Base-by-base conservation (phyloP, 2,329 filamentous ascomycete genomes). In the Aspergillus tanneri region DNA sequence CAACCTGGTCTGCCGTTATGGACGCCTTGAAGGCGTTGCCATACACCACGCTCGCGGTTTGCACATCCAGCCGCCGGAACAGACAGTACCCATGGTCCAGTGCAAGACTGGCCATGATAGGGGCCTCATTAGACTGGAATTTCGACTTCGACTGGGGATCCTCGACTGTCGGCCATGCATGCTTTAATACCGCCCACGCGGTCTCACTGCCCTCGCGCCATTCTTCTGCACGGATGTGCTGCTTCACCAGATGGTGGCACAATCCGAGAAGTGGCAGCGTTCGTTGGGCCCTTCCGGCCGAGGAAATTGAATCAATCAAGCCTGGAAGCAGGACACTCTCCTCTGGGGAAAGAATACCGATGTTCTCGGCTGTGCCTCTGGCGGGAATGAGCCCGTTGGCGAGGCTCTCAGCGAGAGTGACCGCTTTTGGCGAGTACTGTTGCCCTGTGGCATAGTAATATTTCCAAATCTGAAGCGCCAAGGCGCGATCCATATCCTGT, bases 21-120 rank as follows among this genome's bases (percentile, higher is more conserved):
- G 65, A 58, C 2, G 62, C 64, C 16, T 61, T 63, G 42, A 68
- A 66, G 1, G 66, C 62, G 46, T 68, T 69, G 8, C 64, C 64
- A 21, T 69, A 69, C 6, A 68, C 60, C 2, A 48, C 41, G 3
- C 58, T 64, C 11, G 63, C 61, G 12, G 60, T 55, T 1, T 59
- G 53, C 9, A 69, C 53, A 46, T 67, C 59, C 28, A 69, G 44
- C 18, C 57, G 60, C 11, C 65, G 64, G 60, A 69, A 68, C 12
- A 64, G 56, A 25, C 64, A 65, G 51, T 68, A 69, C 0, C 62
- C 65, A 39, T 66, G 52, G 19, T 67, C 54, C 37, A 68, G 38
- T 12, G 64, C 65, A 11, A 69, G 40, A n/a, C 63, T 64, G 5
- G 64, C 62, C 30, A 65, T 55, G 1, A 60, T 51, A 5, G 65